Evolutionary conservation across 305 asterid species (phyloP).

Genomic region (Nicotiana rustica): DNA sequence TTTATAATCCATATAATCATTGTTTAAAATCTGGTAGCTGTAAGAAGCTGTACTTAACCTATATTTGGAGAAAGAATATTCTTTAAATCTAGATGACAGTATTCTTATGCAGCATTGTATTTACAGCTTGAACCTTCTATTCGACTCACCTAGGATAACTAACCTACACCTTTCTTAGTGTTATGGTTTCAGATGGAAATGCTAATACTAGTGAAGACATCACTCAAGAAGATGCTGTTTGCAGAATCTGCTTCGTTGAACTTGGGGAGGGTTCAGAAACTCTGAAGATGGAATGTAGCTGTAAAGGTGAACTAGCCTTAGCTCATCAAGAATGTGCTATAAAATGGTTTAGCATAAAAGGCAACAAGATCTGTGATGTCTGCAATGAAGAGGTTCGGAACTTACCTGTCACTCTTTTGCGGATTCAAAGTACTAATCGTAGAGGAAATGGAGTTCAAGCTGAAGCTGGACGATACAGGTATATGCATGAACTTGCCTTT

Average conservation of each 20-base stretch:
- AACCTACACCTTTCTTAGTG: constrained; percentile 44
- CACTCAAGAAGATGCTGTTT: constrained; percentile 89
- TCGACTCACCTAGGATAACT: constrained; percentile 35
- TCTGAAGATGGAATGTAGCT: constrained; percentile 90
- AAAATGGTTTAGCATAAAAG: constrained; percentile 96
- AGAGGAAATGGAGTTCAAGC: constrained; percentile 51
- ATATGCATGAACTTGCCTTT: constrained; percentile 39
- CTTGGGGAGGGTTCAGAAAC: constrained; percentile 80
- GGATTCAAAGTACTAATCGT: constrained; percentile 60
- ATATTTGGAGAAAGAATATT: not conserved
- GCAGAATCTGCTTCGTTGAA: constrained; percentile 91
- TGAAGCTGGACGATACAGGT: constrained; percentile 72
- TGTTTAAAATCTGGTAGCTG: not conserved
- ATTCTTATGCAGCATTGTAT: constrained; percentile 25
- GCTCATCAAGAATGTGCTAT: constrained; percentile 95
- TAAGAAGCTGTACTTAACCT: not conserved
- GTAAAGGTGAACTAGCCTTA: constrained; percentile 95
- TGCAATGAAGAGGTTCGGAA: constrained; percentile 90
- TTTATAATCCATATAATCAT: not conserved
- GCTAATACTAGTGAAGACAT: constrained; percentile 68
- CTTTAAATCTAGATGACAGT: not conserved
- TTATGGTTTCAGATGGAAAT: constrained; percentile 58
- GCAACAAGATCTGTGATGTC: constrained; percentile 92
- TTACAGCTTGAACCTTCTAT: not conserved
- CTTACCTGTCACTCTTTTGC: constrained; percentile 83